Base-by-base conservation (phyloP, 1,284 basidiomycete genomes). In the Cronartium ribicola region DNA sequence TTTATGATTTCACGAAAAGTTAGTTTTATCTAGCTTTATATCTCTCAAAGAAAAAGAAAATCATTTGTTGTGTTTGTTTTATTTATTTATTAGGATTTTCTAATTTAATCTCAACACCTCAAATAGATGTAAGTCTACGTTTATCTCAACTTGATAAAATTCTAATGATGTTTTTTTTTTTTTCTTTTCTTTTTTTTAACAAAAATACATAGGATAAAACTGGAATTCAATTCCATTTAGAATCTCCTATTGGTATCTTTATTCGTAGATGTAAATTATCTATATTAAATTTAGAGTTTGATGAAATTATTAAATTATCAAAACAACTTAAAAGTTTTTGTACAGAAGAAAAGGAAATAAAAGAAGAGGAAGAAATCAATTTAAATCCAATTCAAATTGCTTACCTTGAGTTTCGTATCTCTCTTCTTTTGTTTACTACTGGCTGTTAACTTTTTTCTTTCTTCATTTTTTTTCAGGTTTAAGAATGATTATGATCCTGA, bases 211-310 rank as follows among this genome's bases (percentile, higher is more conserved):
- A 29, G 29, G 29, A 29, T 29, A 29, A 29, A 29, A 29, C 29
- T 29, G 29, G 29, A 29, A 29, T 40, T 22, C 39, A 60, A 8
- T 68, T 74, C 29, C 72, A 67, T 59, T 40, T 59, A n/a, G 72
- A 74, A 20, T 74, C 72, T 13, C 72, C 72, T 10, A 17, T 74
- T 4, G 72, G 72, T 39, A 14, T 74, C 17, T 74, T 67, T 60
- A 59, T 67, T 22, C 65, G 72, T 39, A 13, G 65, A 61, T 66
- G 55, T 29, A 67, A 41, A 11, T 57, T 74, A 39, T 61, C 40
- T 44, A 51, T 74, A 11, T 61, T 60, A 20, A 67, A 37, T 14
- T 39, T 74, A 11, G 65, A 74, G 14, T 74, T 74, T 39, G 72
- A 74, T 74, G 44, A 74, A 39, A 11, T 67, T 14, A 62, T 64